These are phyloP conservation scores for Microsporum audouinii DNA, from an alignment of 2,329 filamentous ascomycete genomes.

Conservation along the genomic window DNA sequence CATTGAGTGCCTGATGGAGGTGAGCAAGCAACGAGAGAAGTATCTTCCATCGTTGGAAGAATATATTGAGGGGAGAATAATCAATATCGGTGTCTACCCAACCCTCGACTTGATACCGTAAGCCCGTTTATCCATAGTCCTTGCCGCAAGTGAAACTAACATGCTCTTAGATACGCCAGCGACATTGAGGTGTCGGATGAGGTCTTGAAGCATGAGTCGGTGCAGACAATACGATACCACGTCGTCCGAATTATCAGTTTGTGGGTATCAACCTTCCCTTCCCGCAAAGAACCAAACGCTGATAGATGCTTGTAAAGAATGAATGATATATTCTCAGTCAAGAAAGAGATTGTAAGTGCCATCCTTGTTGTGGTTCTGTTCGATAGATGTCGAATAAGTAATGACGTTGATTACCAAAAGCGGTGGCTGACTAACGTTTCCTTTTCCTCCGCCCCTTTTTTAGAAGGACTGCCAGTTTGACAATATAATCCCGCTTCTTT, in stretches of 20 bases:
- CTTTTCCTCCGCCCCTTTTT: not conserved
- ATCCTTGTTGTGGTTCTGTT: too few relatives aligned
- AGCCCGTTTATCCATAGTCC: not conserved
- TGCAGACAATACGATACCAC: conserved; percentile 9
- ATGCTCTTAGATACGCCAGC: conserved; percentile 1
- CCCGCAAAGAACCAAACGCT: not conserved
- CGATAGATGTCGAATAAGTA: too few relatives aligned
- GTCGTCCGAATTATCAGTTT: conserved; percentile 9
- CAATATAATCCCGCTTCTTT: conserved; percentile 9
- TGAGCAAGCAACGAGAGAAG: conserved; percentile 10
- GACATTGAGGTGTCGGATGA: conserved; percentile 5
- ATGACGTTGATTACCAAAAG: not conserved
- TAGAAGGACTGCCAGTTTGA: conserved; percentile 11
- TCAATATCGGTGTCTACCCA: conserved; percentile 11
- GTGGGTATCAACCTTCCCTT: not conserved
- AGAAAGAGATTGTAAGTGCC: conserved; percentile 11
- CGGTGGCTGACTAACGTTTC: not conserved
- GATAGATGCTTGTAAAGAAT: not conserved
- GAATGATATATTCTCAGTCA: conserved; percentile 10
- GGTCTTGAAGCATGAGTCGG: conserved; percentile 5
- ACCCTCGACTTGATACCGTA: conserved; percentile 11
- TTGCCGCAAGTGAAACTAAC: not conserved
- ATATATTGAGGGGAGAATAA: conserved; percentile 11
- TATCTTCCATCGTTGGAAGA: conserved; percentile 10
- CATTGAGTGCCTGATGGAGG: conserved; percentile 6